A percentile compares a stretch with the other conserved stretches of the same genome.
phyloP scores from a whole-genome alignment of 2,329 filamentous ascomycete genomes.

The Aspergillus costaricaensis region DNA sequence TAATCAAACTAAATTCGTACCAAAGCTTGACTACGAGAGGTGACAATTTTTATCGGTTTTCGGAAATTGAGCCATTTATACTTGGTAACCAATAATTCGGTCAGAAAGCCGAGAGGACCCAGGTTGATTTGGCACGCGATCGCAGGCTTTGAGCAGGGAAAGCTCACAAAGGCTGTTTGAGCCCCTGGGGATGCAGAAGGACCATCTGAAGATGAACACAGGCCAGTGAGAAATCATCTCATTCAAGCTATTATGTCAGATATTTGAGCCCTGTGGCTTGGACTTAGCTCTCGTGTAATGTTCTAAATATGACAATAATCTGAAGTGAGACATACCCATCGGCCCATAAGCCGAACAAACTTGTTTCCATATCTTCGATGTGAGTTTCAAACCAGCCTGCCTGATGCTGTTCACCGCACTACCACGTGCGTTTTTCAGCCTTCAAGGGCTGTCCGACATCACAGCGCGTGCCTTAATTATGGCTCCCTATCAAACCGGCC shows the following conservation, averaged over 20 bases:
- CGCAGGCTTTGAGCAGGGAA: background rate
- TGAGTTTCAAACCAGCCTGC: conserved; percentile 1
- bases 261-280: background rate
- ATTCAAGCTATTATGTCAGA: background rate
- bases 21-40: too few species aligned
- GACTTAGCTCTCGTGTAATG: background rate
- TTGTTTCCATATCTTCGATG: background rate
- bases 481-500: background rate
- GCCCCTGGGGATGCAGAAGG: background rate
- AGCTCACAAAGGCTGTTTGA: too few species aligned
- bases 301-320: background rate
- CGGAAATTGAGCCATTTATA: too few species aligned
- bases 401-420: background rate
- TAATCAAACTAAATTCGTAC: too few species aligned
- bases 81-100: too few species aligned
- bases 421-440: background rate
- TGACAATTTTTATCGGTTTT: too few species aligned
- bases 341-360: background rate
- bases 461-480: background rate
- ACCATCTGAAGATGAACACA: background rate
- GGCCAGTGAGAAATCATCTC: background rate
- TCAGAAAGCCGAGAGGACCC: background rate
- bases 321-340: background rate
- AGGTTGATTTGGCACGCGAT: background rate
- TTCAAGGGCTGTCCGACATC: background rate